Evolutionary conservation across 1,139 yeast genomes (phyloP).

Genomic region (Hansenula sp.): DNA sequence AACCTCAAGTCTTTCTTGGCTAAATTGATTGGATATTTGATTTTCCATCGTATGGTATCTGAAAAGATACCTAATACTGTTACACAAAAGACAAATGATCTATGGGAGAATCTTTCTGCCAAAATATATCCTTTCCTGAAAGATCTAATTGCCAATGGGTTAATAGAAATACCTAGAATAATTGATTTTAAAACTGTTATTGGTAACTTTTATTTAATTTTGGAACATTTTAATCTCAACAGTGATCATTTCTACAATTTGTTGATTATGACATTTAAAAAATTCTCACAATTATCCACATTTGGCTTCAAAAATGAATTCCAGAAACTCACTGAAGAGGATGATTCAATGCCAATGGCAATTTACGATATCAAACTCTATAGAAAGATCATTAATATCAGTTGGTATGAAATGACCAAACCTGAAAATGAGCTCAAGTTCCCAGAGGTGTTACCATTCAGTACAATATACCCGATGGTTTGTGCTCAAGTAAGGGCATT

Average conservation of each 20-base stretch:
- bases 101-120: slow-evolving; percentile 69
- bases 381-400: slow-evolving; percentile 54
- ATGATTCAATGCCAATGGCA: slow-evolving; percentile 84
- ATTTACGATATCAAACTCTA: slow-evolving; percentile 58
- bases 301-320: slow-evolving; percentile 61
- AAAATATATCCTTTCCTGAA: slow-evolving; percentile 52
- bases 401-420: slow-evolving; percentile 56
- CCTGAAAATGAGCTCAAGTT: slow-evolving; percentile 32
- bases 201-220: slow-evolving; percentile 70
- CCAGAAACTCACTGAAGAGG: slow-evolving; percentile 60
- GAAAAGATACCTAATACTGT: slow-evolving; percentile 39
- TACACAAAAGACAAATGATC: slow-evolving; percentile 56
- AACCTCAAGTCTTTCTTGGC: slow-evolving; percentile 53
- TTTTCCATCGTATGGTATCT: slow-evolving; percentile 51
- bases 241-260: slow-evolving; percentile 60
- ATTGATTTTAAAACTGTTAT: slow-evolving; percentile 50
- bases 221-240: slow-evolving; percentile 68
- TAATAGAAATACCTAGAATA: slow-evolving; percentile 29
- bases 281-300: slow-evolving; percentile 53
- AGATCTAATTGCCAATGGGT: slow-evolving; percentile 26
- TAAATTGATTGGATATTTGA: slow-evolving; percentile 70
- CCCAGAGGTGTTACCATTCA: slow-evolving; percentile 83
- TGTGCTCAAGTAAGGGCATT: slow-evolving; percentile 72
- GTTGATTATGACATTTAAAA: slow-evolving; percentile 53
- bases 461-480: slow-evolving; percentile 81